Conservation (phyloP, 768 basidiomycete genomes). For the Coprinellus micaceus region DNA sequence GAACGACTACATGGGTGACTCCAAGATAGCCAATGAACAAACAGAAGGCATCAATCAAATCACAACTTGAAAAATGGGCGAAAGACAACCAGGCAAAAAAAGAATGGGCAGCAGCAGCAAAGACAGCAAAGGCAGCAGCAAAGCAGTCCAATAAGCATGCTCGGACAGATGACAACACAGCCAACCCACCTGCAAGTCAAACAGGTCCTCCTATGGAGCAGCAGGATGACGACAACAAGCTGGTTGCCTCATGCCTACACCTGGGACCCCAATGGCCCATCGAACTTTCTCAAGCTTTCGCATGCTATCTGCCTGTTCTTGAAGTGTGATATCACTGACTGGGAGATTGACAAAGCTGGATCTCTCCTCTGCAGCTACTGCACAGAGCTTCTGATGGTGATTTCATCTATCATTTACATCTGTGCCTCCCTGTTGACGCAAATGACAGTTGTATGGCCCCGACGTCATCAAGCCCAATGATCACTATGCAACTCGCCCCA, state of each 20-base stretch:
- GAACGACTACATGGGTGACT: background rate
- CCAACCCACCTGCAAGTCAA: too few relatives aligned
- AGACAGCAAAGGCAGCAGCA: too few relatives aligned
- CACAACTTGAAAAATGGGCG: background rate
- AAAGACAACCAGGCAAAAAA: background rate
- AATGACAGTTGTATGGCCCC: background rate
- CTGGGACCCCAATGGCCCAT: background rate
- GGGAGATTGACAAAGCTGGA: background rate
- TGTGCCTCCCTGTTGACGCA: background rate
- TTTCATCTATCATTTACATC: background rate
- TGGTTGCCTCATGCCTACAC: background rate
- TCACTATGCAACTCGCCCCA: conserved; percentile 29
- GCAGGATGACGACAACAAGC: background rate
- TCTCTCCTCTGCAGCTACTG: background rate
- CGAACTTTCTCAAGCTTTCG: background rate
- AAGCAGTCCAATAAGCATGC: too few relatives aligned
- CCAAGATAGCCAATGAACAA: background rate
- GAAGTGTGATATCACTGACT: background rate
- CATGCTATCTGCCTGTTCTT: background rate
- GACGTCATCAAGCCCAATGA: conserved; percentile 31
- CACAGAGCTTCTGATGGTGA: background rate
- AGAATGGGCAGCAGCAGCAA: too few relatives aligned
- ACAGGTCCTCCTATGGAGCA: too few relatives aligned
- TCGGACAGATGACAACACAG: too few relatives aligned
- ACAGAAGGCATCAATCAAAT: background rate